phyloP scores from a whole-genome alignment of 2,329 filamentous ascomycete genomes.

The Aspergillus tubingensis region DNA sequence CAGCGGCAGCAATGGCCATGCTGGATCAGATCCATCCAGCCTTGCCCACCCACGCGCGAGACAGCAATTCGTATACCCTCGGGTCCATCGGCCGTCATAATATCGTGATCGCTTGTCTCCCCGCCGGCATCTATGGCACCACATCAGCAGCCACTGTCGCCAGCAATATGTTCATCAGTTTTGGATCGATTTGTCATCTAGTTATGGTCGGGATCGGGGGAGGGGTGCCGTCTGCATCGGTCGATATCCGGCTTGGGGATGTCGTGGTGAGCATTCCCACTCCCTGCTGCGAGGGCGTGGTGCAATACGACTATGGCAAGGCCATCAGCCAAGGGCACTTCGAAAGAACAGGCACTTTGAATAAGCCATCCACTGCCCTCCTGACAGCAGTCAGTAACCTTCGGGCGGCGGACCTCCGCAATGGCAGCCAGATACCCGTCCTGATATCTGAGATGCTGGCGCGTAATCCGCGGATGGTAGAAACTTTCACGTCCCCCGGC shows the following conservation, averaged over 20 bases:
- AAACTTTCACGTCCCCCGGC: neutral
- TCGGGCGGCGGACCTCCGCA: constrained; percentile 11
- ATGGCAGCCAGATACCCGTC: neutral
- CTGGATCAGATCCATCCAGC: constrained; percentile 8
- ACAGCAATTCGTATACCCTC: constrained; percentile 7
- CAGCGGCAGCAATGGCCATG: constrained; percentile 10
- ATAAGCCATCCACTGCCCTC: constrained; percentile 17
- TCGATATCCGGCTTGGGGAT: constrained; percentile 22
- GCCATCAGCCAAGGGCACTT: constrained; percentile 10
- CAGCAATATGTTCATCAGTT: constrained; percentile 6
- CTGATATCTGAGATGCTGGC: constrained; percentile 1
- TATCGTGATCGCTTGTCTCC: constrained; percentile 13
- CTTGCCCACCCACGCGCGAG: neutral
- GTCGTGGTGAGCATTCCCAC: constrained; percentile 18
- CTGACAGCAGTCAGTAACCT: constrained; percentile 15
- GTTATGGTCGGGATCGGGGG: constrained; percentile 21
- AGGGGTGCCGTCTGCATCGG: constrained; percentile 7
- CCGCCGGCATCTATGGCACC: constrained; percentile 4
- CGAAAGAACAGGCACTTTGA: constrained; percentile 15
- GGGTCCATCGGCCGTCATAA: constrained; percentile 7
- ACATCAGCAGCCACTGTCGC: constrained; percentile 4
- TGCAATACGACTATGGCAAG: constrained; percentile 27
- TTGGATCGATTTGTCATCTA: neutral
- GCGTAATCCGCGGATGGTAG: neutral
- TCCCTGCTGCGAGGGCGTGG: constrained; percentile 14